Evolutionary conservation across 1,139 yeast genomes (phyloP), one percentile per base, ranked within the genome.

Genomic region (Pichiaceae sp.): DNA sequence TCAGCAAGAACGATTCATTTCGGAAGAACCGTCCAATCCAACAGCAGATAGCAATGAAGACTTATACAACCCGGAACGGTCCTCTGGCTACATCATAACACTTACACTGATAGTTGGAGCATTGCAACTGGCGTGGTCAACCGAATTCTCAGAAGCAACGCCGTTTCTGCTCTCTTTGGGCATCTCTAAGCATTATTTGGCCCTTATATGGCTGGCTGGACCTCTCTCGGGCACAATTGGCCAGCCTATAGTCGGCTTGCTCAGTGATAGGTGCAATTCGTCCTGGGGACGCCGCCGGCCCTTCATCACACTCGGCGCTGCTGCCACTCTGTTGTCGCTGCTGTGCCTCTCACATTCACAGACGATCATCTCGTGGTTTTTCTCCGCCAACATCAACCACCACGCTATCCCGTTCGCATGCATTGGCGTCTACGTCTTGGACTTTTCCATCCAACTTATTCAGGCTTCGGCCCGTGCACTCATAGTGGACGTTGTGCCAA

Each of bases 161-260:
- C 76, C 78, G 0, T 66, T 55, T 41, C 48, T 56, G 29, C 54
- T 75, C 9, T 70, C 77, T 0, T 55, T 75, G 16, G 81, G 81
- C 2, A 59, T 75, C 41, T 63, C 78, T 2, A 74, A 73, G 44
- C 63, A 70, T 15, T 47, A 63, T 4, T 54, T 75, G 39, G 74
- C 79, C 2, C 54, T 75, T 29, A 68, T 75, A 2, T 75, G 81
- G 81, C 63, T 73, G 8, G 79, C 79, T 0, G 81, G 81, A 0
- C 82, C 82, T 1, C 46, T 75, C 8, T 70, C 78, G 9, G 82
- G 82, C 1, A 63, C 75, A 1, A 43, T 75, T 11, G 77, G 78
- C 14, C 81, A 75, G 52, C 82, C 82, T 0, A 55, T 75, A 4
- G 68, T 75, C 17, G 82, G 82, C 1, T 60, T 71, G 14, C 49